Base-by-base conservation (phyloP, 179 eudicot genomes). In the Corrigiola litoralis region DNA sequence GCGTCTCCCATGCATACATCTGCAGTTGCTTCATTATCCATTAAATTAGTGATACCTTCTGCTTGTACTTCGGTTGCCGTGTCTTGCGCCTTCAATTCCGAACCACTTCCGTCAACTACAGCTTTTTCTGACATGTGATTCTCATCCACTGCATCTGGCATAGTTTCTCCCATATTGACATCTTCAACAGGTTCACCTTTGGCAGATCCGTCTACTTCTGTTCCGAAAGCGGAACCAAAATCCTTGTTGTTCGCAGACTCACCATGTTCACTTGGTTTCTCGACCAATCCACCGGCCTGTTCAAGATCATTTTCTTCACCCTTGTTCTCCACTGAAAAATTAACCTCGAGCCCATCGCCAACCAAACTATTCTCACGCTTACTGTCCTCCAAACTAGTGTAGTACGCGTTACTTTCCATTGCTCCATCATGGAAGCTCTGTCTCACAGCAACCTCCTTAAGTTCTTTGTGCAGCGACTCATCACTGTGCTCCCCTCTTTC, bases 1-100 rank as follows among this genome's bases (percentile, higher is more conserved):
- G 50, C 63, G 44, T 73, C 82, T 17, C 68, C 79, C 84, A 77
- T 77, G 55, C 53, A 53, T 48, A 72, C 63, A 77, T 81, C 86
- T 27, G 58, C 77, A 58, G 57, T 67, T 11, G 29, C 66, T 61
- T 61, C 60, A 49, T 25, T 20, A 54, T 37, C 53, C 42, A 67
- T 33, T 12, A 51, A 58, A 47, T 33, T 38, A 44, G 28, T 47
- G 5, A 32, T 52, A 16, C 38, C 72, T 28, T 25, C 40, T 38
- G 45, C 68, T 31, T 38, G 54, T 18, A 42, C 60, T 55, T 63
- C 72, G 28, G 37, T 53, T 5, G 29, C 64, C 31, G 34, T 64
- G 4, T 37, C 69, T 12, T 74, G 69, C 40, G 60, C 51, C 53
- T 68, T 68, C 31, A 69, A 46, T 14, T 37, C 18, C 5, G 49